Evolutionary conservation across 352 stramenopile species (phyloP).

Genomic region (Elongisporangium senticosum): DNA sequence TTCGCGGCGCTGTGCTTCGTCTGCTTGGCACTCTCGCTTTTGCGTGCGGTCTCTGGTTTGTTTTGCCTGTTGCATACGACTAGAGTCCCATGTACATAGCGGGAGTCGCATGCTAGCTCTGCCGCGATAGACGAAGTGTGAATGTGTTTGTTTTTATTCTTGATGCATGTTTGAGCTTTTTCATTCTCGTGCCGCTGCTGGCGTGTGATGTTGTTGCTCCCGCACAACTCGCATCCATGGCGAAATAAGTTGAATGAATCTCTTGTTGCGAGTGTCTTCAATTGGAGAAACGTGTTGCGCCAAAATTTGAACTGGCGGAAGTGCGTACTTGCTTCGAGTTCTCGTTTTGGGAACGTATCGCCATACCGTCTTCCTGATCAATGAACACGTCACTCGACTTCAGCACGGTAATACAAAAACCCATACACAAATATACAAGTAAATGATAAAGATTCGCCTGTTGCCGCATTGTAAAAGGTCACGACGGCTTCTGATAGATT

Average conservation of each 20-base stretch:
- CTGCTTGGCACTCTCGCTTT: slow-evolving; percentile 7
- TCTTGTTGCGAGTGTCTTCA: background rate
- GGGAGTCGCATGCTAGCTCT: background rate
- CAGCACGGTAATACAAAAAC: too few relatives aligned
- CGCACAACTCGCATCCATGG: background rate
- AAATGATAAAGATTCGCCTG: background rate
- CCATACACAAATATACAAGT: too few relatives aligned
- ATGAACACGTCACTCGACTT: too few relatives aligned
- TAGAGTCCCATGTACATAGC: background rate
- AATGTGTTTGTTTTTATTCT: background rate
- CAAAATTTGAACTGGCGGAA: background rate
- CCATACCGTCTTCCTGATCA: too few relatives aligned
- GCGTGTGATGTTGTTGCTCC: background rate
- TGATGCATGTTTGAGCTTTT: background rate
- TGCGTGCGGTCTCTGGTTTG: slow-evolving; percentile 8
- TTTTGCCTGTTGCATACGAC: slow-evolving; percentile 25
- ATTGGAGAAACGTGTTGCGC: background rate
- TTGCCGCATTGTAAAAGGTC: background rate
- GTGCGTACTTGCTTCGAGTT: too few relatives aligned
- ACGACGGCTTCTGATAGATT: background rate
- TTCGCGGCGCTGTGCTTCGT: slow-evolving; percentile 1
- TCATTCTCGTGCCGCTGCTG: background rate
- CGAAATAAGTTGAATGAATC: background rate
- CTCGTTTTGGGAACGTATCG: too few relatives aligned
- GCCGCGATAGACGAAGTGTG: background rate